Base-by-base conservation (phyloP, 495 filamentous ascomycete genomes). In the Aspergillus taichungensis region DNA sequence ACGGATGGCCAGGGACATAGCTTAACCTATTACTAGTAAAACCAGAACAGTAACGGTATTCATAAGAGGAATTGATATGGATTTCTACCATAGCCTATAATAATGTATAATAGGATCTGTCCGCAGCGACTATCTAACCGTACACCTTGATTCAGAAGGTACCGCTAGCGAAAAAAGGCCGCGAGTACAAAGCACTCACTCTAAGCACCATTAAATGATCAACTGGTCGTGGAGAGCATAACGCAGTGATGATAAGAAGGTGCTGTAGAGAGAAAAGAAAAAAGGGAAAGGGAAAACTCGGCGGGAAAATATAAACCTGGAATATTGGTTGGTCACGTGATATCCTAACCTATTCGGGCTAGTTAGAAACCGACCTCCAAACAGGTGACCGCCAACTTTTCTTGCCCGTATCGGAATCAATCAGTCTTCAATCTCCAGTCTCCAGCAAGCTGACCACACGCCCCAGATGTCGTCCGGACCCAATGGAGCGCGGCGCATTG, bases 151-250 rank as follows among this genome's bases (percentile, higher is more conserved):
- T 37, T 47, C 59, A 61, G 76, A 79, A 81, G 78, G 77, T 78
- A 80, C 78, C 70, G 80, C 76, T 84, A 84, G 80, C 80, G 80
- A 83, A 84, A 80, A 78, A 73, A 52, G 69, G 71, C 73, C 74
- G 72, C 74, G 54, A 52, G 44, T 18, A 42, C 40, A 33, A 52
- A 58, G 40, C 49, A 49, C 60, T 74, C 61, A 51, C 46, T 83
- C 73, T 83, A 50, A 73, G 75, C 78, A 80, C 67, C 71, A 43
- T 58, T 70, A 60, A 82, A 84, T 84, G 80, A 74, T 77, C 80
- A 73, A 75, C 65, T 67, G 67, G 69, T 64, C 69, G 67, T 73
- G 55, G 63, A 52, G 49, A 62, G 46, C 53, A 57, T 56, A 60
- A 66, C 67, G 34, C 66, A 73, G 71, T 80, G 78, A 78, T 57